Evolutionary conservation across 1,284 basidiomycete species (phyloP).

Genomic region (Boletus smithii): DNA sequence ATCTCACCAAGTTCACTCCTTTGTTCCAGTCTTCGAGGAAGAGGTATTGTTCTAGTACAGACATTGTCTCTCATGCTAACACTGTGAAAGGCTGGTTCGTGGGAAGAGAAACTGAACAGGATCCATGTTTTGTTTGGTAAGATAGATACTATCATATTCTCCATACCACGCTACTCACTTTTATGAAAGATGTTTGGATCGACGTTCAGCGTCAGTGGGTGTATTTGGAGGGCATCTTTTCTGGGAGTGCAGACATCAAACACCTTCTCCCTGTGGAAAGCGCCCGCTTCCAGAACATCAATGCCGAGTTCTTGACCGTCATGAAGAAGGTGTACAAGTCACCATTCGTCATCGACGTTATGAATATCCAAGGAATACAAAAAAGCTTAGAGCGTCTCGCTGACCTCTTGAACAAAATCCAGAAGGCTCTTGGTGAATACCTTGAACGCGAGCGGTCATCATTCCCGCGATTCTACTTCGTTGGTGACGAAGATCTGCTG

Average conservation of each 20-base stretch:
- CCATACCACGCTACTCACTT: slow-evolving; percentile 11
- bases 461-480: slow-evolving; percentile 99
- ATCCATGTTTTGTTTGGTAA: slow-evolving; percentile 93
- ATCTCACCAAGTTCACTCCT: slow-evolving; percentile 8
- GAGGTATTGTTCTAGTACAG: slow-evolving; percentile 47
- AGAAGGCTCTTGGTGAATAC: slow-evolving; percentile 99
- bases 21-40: slow-evolving; percentile 79
- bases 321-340: slow-evolving; percentile 99
- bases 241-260: slow-evolving; percentile 98
- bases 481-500: slow-evolving; percentile 97
- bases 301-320: slow-evolving; percentile 94
- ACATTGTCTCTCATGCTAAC: slow-evolving; percentile 15
- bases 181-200: slow-evolving; percentile 86
- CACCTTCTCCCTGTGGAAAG: slow-evolving; percentile 97
- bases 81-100: slow-evolving; percentile 65
- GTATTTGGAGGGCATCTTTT: slow-evolving; percentile 98
- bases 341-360: slow-evolving; percentile 93
- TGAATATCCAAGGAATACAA: slow-evolving; percentile 95
- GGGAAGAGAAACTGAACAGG: slow-evolving; percentile 94
- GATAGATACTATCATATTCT: slow-evolving; percentile 16
- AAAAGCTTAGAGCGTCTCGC: slow-evolving; percentile 96
- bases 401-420: slow-evolving; percentile 96
- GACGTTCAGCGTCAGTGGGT: slow-evolving; percentile 99
- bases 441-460: slow-evolving; percentile 95
- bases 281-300: slow-evolving; percentile 97